Evolutionary conservation across 2,329 filamentous ascomycete genomes (phyloP).

Genomic region (Trichoderma cornu-damae): DNA sequence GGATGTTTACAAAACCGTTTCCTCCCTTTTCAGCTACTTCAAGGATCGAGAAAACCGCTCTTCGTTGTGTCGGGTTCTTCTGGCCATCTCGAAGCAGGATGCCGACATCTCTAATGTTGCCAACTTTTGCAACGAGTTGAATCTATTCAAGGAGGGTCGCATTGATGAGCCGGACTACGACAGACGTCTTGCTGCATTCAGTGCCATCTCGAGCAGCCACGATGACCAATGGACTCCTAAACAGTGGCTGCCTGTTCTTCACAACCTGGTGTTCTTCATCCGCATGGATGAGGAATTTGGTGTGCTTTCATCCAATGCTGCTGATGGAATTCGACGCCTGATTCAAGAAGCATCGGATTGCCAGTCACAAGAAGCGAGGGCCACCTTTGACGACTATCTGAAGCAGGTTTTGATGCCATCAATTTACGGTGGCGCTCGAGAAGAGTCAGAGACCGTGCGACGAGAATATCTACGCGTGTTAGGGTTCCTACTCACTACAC

Average conservation of each 20-base stretch:
- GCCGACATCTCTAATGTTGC: constrained; percentile 58
- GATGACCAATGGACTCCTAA: constrained; percentile 55
- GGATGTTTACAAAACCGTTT: constrained; percentile 67
- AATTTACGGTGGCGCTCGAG: constrained; percentile 68
- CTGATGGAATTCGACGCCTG: constrained; percentile 73
- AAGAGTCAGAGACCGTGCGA: constrained; percentile 77
- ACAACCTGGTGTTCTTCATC: constrained; percentile 86
- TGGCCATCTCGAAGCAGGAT: constrained; percentile 63
- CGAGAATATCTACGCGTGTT: constrained; percentile 76
- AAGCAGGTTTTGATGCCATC: constrained; percentile 65
- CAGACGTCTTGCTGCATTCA: constrained; percentile 71
- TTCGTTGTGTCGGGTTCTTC: constrained; percentile 67
- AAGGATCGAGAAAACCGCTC: constrained; percentile 72
- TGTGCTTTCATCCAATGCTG: constrained; percentile 73
- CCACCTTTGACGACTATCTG: constrained; percentile 54
- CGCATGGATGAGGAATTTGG: constrained; percentile 83
- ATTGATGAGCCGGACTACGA: constrained; percentile 89
- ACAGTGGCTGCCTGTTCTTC: constrained; percentile 83
- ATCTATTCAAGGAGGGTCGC: constrained; percentile 66
- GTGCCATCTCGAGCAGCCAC: constrained; percentile 59
- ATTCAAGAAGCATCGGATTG: constrained; percentile 57
- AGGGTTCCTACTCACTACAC: constrained; percentile 67
- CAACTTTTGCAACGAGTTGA: constrained; percentile 69
- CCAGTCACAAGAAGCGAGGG: constrained; percentile 29
- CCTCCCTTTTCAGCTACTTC: constrained; percentile 85